Evolutionary conservation across 768 basidiomycete genomes (phyloP).

Genomic region (Panaeolus papilionaceus): DNA sequence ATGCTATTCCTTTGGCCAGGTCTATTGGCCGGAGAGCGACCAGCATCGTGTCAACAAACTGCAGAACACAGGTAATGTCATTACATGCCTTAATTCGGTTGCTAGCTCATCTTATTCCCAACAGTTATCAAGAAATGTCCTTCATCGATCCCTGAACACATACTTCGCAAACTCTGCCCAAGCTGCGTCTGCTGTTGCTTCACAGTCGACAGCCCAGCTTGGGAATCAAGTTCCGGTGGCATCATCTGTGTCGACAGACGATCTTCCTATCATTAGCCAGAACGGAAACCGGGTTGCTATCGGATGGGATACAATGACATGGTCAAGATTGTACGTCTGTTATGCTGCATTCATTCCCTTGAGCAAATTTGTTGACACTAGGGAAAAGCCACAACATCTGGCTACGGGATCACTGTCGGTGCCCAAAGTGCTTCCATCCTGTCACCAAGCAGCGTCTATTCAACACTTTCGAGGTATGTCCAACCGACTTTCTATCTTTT

Average conservation of each 20-base stretch:
- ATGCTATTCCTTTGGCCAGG: neutral
- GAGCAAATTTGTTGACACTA: neutral
- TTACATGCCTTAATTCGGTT: neutral
- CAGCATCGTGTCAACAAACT: neutral
- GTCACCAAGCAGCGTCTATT: conserved; percentile 90
- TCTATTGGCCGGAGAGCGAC: neutral
- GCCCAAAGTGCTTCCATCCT: conserved; percentile 84
- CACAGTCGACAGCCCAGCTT: conserved; percentile 21
- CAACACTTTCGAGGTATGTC: conserved; percentile 78
- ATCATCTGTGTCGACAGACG: conserved; percentile 33
- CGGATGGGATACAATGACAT: conserved; percentile 73
- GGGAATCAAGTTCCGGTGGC: conserved; percentile 30
- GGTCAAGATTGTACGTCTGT: conserved; percentile 77
- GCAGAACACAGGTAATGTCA: neutral
- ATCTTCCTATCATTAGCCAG: conserved; percentile 58
- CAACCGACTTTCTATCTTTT: neutral
- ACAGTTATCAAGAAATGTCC: neutral
- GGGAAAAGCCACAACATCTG: conserved; percentile 82
- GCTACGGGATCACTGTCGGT: conserved; percentile 93
- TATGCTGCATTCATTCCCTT: neutral
- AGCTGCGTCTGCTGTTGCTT: conserved; percentile 32
- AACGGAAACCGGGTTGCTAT: conserved; percentile 69
- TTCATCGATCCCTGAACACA: conserved; percentile 13
- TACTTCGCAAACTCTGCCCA: conserved; percentile 5
- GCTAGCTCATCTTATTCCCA: neutral